Base-by-base conservation (phyloP, 495 filamentous ascomycete species). In the Penicillium verhagenii region DNA sequence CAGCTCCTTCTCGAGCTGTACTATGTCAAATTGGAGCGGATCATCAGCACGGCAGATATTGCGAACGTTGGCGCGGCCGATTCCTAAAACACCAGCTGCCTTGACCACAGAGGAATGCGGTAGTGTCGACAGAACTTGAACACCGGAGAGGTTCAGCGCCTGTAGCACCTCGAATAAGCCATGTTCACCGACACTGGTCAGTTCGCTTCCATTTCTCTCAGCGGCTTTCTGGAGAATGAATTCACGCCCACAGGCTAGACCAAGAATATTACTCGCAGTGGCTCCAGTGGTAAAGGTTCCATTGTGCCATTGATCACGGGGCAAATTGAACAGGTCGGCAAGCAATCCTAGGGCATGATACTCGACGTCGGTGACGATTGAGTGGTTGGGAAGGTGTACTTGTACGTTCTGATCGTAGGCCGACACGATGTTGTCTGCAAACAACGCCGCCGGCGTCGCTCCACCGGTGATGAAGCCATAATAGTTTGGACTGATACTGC, bases 381-480 rank as follows among this genome's bases (percentile, higher is more conserved):
- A 86, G 65, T 96, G 86, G 9, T 78, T 71, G 1, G 90, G 83
- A 19, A 97, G 73, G 71, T 96, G 91, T 9, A 97, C 90, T 47
- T 84, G 79, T n/a, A 91, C 84, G 64, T 91, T 96, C 56, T 94
- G 89, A 64, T 96, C 92, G 39, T 84, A 82, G 2, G 81, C 79
- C 8, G 82, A 86, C 45, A 92, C 91, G 11, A 96, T 71, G 61
- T 87, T 84, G 66, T 97, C 92, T 0, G 89, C 93, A n/a, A 90
- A 79, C 29, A 86, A 75, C 26, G 91, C 91, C n/a, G 90, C 83
- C 0, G 91, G 90, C 2, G 90, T 90, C 26, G 76, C 72, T 14
- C 90, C 89, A 18, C 93, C 93, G 0, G 87, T 95, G 6, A 97
- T 85, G 63, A 96, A 96, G 21, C 91, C 92, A 70, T 88, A 94